Evolutionary conservation across 2,329 filamentous ascomycete genomes (phyloP), one percentile per base, ranked within the genome.

Genomic region (Pseudopyricularia javanii): DNA sequence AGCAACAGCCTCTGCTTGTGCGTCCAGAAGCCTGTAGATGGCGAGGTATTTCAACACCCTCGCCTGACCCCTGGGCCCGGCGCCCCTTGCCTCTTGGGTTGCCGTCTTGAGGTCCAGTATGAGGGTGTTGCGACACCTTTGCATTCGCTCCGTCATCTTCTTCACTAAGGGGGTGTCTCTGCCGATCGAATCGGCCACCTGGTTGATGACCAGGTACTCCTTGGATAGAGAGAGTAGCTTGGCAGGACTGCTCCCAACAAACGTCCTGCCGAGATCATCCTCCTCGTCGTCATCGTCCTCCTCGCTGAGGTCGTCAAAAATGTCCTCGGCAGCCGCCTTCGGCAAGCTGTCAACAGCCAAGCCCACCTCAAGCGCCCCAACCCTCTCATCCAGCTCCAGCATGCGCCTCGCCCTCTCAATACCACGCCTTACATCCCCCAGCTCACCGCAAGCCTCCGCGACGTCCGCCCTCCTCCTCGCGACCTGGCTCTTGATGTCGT

Each of bases 401-500:
- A 91, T 74, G 59, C 73, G 73, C 56, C 80, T 68, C 0, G 79
- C 82, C 2, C 67, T 58, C 59, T 85, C 80, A 43, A 91, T 83
- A 50, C 83, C 74, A 12, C 70, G 68, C 54, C 81, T 74, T 5
- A 91, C 76, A n/a, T 62, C 69, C 56, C 74, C 77, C 62, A 91
- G 79, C 66, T 94, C 82, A n/a, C 70, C 66, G 53, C 88, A 73
- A 51, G 90, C 67, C 4, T 63, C 66, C 35, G 73, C 72, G 2
- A 90, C 79, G 59, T 91, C 84, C 20, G 68, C 67, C 24, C 79
- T 80, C 56, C 85, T 76, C 54, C 78, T 74, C 7, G 73, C 71
- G 0, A 96, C 86, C 17, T 75, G 77, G 9, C 70, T 72, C 63
- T 82, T 82, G 49, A 97, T 76, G 50, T 83, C 83, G 58, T 88